Percentiles rank a stretch among this genome's conserved stretches.
phyloP scores from a whole-genome alignment of 1,139 yeast genomes.

The Chernovozyma aurita region DNA sequence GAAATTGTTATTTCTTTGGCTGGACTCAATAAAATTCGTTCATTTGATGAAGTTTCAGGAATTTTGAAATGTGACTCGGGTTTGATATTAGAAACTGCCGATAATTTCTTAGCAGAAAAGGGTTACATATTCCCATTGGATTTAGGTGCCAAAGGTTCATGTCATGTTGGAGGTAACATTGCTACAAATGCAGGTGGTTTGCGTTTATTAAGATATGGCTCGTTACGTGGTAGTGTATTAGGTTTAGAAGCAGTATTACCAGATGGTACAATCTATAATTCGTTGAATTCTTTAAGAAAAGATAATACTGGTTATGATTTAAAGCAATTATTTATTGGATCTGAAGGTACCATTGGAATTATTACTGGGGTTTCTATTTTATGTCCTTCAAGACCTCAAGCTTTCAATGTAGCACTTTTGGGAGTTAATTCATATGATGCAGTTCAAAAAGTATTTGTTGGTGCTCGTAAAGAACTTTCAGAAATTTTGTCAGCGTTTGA shows the following conservation, averaged over 20 bases:
- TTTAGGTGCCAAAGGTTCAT: slow-evolving; percentile 95
- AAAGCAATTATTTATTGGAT: slow-evolving; percentile 88
- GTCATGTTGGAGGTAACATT: slow-evolving; percentile 93
- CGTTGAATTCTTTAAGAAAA: slow-evolving; percentile 80
- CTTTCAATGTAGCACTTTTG: slow-evolving; percentile 83
- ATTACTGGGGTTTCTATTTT: slow-evolving; percentile 87
- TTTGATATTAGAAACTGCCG: slow-evolving; percentile 81
- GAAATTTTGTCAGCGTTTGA: slow-evolving; percentile 93
- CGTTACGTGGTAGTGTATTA: slow-evolving; percentile 85
- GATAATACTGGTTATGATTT: slow-evolving; percentile 94
- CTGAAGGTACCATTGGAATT: slow-evolving; percentile 88
- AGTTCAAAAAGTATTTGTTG: slow-evolving; percentile 76
- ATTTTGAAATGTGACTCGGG: slow-evolving; percentile 90
- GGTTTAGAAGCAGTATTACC: slow-evolving; percentile 92
- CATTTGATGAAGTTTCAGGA: slow-evolving; percentile 81
- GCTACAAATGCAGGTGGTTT: slow-evolving; percentile 98
- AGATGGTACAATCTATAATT: slow-evolving; percentile 77
- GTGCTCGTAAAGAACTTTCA: slow-evolving; percentile 72
- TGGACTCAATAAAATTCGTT: slow-evolving; percentile 71
- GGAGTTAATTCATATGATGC: slow-evolving; percentile 79
- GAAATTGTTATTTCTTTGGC: slow-evolving; percentile 74
- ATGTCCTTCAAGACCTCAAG: slow-evolving; percentile 89
- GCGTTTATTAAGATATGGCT: slow-evolving; percentile 82
- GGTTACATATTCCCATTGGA: slow-evolving; percentile 93
- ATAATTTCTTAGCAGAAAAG: slow-evolving; percentile 67